Evolutionary conservation across 257 asterid genomes (phyloP).

Genomic region (Solanum etuberosum): DNA sequence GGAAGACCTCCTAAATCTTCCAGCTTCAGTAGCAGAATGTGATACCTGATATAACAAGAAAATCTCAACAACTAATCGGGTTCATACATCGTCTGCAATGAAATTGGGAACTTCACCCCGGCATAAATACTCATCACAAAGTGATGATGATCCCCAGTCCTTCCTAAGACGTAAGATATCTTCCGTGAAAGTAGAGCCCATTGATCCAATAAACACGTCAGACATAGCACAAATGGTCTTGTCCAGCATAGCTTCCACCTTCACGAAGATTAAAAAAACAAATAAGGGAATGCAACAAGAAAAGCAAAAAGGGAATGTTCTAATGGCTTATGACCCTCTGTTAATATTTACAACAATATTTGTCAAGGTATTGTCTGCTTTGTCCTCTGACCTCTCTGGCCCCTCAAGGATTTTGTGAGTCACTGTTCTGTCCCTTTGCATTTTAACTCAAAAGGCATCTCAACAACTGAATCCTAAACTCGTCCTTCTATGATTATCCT

Average conservation of each 20-base stretch:
- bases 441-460: neutral
- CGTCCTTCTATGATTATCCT: neutral
- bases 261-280: neutral
- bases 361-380: neutral
- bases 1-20: neutral
- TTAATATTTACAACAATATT: neutral
- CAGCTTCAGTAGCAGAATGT: neutral
- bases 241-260: constrained; percentile 99
- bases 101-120: constrained; percentile 70
- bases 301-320: neutral
- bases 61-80: neutral
- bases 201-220: constrained; percentile 72
- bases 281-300: neutral
- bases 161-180: constrained; percentile 84
- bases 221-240: constrained; percentile 91
- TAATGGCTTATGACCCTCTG: neutral
- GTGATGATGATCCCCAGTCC: constrained; percentile 87
- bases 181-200: constrained; percentile 94
- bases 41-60: neutral
- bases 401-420: neutral
- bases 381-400: neutral
- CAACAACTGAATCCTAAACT: neutral
- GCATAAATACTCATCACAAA: constrained; percentile 85
- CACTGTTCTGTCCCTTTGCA: neutral
- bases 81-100: constrained; percentile 72